phyloP scores from a whole-genome alignment of 306 rosid species.

The Trichosanthes cucumerina region DNA sequence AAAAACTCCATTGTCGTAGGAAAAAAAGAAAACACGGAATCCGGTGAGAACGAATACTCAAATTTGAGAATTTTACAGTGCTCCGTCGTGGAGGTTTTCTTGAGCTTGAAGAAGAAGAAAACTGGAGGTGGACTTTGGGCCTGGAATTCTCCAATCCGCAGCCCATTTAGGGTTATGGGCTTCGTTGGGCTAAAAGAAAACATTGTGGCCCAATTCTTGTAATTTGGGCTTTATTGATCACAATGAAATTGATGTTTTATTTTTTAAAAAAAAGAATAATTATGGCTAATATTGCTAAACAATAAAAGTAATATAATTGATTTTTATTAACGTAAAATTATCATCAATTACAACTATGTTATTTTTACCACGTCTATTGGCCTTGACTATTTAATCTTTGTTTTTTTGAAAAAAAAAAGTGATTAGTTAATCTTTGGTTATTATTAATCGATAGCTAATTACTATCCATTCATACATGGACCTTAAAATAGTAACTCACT shows the following conservation, averaged over 20 bases:
- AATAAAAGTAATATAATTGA: no score
- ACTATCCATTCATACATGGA: no score
- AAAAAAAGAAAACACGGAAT: background rate
- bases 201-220: background rate
- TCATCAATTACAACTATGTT: no score
- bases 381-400: no score
- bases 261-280: background rate
- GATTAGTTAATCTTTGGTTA: no score
- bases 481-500: no score
- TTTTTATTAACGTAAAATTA: no score
- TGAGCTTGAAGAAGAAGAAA: conserved; percentile 12
- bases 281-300: background rate
- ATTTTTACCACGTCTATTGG: no score
- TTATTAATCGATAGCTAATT: no score
- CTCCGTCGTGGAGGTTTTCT: conserved; percentile 5
- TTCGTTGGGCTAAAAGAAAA: background rate
- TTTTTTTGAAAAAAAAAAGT: no score
- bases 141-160: background rate
- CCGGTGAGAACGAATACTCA: background rate
- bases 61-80: background rate
- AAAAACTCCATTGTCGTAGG: conserved; percentile 44
- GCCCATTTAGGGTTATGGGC: background rate
- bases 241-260: background rate
- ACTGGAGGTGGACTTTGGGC: background rate
- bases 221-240: background rate